Conservation (phyloP, 768 basidiomycete species). For the Fistulinella prunicolor region DNA sequence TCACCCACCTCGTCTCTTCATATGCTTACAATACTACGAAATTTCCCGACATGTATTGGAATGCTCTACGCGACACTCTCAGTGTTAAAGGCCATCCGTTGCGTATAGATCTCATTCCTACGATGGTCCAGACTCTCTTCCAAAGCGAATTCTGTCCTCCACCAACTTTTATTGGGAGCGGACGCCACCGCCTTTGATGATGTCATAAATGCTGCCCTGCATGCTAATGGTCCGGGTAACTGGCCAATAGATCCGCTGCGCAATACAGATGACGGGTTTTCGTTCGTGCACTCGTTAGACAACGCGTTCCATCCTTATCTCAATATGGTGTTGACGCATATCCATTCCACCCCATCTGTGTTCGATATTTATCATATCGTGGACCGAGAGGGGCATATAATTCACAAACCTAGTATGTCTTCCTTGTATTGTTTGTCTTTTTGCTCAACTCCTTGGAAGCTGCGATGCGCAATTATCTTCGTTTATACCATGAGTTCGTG, state of each 20-base stretch:
- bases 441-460: background rate
- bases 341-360: background rate
- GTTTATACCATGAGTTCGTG: background rate
- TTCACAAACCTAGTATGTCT: background rate
- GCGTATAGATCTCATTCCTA: background rate
- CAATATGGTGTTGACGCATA: background rate
- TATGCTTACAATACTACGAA: background rate
- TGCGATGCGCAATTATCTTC: background rate
- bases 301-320: background rate
- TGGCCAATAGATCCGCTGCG: slow-evolving; percentile 1
- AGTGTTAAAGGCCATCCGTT: background rate
- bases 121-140: background rate
- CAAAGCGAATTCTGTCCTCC: background rate
- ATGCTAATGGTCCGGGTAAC: no score
- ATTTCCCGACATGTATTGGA: slow-evolving; percentile 3
- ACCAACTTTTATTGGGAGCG: background rate
- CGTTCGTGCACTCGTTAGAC: background rate
- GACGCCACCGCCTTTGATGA: no score
- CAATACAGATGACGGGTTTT: background rate
- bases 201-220: no score
- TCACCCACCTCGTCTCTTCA: background rate
- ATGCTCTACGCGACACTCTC: background rate
- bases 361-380: background rate
- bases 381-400: background rate
- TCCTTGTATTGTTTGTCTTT: no score